Conservation (phyloP, 2,329 filamentous ascomycete species). For the Volutella citrinella region DNA sequence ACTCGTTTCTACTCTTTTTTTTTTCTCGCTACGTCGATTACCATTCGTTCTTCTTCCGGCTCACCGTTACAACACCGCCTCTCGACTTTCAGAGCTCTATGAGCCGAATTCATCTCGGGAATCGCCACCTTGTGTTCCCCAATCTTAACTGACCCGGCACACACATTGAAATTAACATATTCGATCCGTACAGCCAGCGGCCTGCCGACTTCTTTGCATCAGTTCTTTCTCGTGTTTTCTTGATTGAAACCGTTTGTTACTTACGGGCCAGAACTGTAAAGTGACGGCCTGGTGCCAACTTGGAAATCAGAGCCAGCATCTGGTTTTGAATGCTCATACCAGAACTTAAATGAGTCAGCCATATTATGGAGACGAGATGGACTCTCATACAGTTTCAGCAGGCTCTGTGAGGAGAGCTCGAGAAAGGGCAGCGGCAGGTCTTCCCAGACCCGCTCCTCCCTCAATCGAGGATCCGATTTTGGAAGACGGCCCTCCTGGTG, state of each 20-base stretch:
- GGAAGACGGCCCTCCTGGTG: slow-evolving; percentile 24
- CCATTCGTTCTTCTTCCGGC: slow-evolving; percentile 4
- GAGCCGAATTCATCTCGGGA: too few species aligned
- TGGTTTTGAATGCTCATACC: slow-evolving; percentile 18
- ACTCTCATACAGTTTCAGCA: slow-evolving; percentile 38
- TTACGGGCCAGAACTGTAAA: slow-evolving; percentile 20
- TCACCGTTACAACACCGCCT: slow-evolving; percentile 14
- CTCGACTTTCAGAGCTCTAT: too few species aligned
- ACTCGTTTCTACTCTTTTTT: slow-evolving; percentile 17
- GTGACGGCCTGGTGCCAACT: slow-evolving; percentile 11
- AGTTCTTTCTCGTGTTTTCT: too few species aligned
- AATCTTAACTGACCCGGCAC: too few species aligned
- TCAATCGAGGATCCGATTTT: slow-evolving; percentile 22
- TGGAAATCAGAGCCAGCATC: slow-evolving; percentile 12
- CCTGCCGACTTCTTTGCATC: too few species aligned
- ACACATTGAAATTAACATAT: too few species aligned
- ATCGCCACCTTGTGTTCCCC: too few species aligned
- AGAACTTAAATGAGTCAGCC: slow-evolving; percentile 57
- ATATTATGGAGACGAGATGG: slow-evolving; percentile 54
- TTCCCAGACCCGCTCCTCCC: slow-evolving; percentile 20
- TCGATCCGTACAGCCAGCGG: too few species aligned
- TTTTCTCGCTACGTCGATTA: slow-evolving; percentile 9
- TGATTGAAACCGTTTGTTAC: slow-evolving; percentile 18
- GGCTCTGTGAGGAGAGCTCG: slow-evolving; percentile 54
- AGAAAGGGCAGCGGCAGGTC: slow-evolving; percentile 47